Conservation (phyloP, 805 yeast species). For the Lipomyces orientalis region DNA sequence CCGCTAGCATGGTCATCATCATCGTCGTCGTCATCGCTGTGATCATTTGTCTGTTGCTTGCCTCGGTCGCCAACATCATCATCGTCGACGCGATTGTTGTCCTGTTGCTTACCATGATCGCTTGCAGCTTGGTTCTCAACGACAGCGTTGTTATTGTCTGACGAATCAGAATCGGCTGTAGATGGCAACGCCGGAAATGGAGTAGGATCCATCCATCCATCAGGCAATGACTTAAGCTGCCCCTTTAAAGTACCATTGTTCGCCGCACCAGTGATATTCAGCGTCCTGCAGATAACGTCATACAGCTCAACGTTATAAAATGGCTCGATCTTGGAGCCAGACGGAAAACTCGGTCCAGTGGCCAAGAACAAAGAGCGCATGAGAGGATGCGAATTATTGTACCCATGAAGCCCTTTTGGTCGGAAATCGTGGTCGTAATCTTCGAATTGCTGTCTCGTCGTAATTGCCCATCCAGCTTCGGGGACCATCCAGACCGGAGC, state of each 20-base stretch:
- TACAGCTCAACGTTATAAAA: conserved; percentile 77
- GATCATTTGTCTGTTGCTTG: background rate
- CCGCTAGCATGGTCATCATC: background rate
- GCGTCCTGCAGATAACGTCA: conserved; percentile 71
- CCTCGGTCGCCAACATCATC: background rate
- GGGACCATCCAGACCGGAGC: conserved; percentile 91
- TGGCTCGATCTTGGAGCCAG: conserved; percentile 57
- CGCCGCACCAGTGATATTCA: conserved; percentile 57
- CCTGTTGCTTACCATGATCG: background rate
- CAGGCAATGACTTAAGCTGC: conserved; percentile 37
- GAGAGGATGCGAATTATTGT: conserved; percentile 72
- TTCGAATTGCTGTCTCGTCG: conserved; percentile 64
- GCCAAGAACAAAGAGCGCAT: conserved; percentile 87
- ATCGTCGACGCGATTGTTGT: background rate
- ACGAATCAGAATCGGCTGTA: background rate
- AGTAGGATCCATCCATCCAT: conserved; percentile 41
- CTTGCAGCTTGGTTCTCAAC: background rate
- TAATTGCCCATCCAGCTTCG: conserved; percentile 75
- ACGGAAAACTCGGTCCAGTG: conserved; percentile 74
- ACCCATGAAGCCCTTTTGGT: conserved; percentile 87
- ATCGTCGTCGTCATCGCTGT: background rate
- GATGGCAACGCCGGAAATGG: conserved; percentile 9
- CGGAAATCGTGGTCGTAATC: conserved; percentile 55
- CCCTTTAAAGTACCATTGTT: conserved; percentile 59
- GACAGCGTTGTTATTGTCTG: background rate